These are phyloP conservation scores for Neonothopanus nambi DNA, from an alignment of 1,284 basidiomycete species.

Conservation along the genomic window DNA sequence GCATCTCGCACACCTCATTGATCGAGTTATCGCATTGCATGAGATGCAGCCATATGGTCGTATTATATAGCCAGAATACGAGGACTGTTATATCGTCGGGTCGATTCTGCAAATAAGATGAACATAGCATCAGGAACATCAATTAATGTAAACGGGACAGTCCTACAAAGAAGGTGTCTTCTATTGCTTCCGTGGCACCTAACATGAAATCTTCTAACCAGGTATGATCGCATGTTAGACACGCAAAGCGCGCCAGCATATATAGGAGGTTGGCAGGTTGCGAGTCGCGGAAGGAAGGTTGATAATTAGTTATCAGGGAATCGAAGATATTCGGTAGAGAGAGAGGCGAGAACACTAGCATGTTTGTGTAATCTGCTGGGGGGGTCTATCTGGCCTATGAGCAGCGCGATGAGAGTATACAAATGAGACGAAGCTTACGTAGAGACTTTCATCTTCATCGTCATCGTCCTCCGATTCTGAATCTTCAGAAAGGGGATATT, in stretches of 20 bases:
- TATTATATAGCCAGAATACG: slow-evolving; percentile 95
- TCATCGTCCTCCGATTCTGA: slow-evolving; percentile 49
- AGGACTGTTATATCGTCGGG: slow-evolving; percentile 85
- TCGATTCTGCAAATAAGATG: slow-evolving; percentile 56
- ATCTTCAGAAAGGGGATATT: slow-evolving; percentile 20
- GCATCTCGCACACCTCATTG: slow-evolving; percentile 72
- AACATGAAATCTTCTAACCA: slow-evolving; percentile 93
- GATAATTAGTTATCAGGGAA: slow-evolving; percentile 74
- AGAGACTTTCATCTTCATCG: slow-evolving; percentile 50
- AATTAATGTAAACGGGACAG: background rate
- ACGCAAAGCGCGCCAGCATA: slow-evolving; percentile 86
- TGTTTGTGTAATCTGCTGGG: slow-evolving; percentile 68
- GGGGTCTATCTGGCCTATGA: slow-evolving; percentile 55
- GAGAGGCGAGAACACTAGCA: slow-evolving; percentile 89
- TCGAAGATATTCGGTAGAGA: slow-evolving; percentile 79
- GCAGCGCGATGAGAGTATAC: background rate
- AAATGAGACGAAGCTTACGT: slow-evolving; percentile 43
- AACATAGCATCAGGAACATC: background rate
- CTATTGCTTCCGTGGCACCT: slow-evolving; percentile 89
- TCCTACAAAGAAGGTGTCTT: slow-evolving; percentile 89
- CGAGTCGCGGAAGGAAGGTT: slow-evolving; percentile 65
- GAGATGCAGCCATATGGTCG: slow-evolving; percentile 87
- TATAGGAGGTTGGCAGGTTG: slow-evolving; percentile 85
- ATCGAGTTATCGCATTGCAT: slow-evolving; percentile 82
- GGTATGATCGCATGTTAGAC: slow-evolving; percentile 79